phyloP scores from a whole-genome alignment of 495 filamentous ascomycete genomes.

The Podospora pseudocomata region DNA sequence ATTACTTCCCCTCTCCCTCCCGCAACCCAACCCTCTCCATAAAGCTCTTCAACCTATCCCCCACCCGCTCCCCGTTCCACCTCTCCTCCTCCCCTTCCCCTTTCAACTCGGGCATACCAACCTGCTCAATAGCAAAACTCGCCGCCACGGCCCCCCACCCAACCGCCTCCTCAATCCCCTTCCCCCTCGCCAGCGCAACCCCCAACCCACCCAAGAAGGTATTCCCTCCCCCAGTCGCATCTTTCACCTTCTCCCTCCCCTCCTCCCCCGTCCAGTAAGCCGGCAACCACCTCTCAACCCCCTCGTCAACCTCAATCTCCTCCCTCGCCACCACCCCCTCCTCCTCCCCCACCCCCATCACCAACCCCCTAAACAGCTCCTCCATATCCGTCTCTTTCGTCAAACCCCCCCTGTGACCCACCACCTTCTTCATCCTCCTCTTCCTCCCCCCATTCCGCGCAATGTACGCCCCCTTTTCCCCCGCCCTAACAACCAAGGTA shows the following conservation, averaged over 20 bases:
- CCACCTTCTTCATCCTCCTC: conserved; percentile 42
- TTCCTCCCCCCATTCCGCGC: conserved; percentile 51
- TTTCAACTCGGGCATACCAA: conserved; percentile 67
- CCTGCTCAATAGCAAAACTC: conserved; percentile 91
- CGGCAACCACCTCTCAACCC: conserved; percentile 56
- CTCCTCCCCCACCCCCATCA: conserved; percentile 43
- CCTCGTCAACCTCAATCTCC: conserved; percentile 56
- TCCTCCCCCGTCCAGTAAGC: conserved; percentile 53
- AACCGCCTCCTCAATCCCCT: conserved; percentile 63
- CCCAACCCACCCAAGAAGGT: conserved; percentile 83
- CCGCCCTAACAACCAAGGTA: conserved; percentile 51
- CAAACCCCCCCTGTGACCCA: conserved; percentile 43
- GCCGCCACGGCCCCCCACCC: conserved; percentile 80
- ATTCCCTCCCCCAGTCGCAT: conserved; percentile 96
- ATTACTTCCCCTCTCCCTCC: background rate
- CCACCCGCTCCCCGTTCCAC: conserved; percentile 68
- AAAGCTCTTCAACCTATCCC: conserved; percentile 54
- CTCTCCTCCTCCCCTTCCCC: conserved; percentile 55
- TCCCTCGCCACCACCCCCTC: conserved; percentile 52
- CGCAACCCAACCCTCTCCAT: background rate
- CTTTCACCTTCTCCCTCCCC: conserved; percentile 62
- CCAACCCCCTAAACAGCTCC: conserved; percentile 48
- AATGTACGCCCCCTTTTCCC: conserved; percentile 50
- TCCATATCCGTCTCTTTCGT: conserved; percentile 52
- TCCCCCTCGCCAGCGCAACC: conserved; percentile 65